These are phyloP conservation scores for Colletotrichum sp. DNA, from an alignment of 2,329 filamentous ascomycete genomes.

Conservation along the genomic window DNA sequence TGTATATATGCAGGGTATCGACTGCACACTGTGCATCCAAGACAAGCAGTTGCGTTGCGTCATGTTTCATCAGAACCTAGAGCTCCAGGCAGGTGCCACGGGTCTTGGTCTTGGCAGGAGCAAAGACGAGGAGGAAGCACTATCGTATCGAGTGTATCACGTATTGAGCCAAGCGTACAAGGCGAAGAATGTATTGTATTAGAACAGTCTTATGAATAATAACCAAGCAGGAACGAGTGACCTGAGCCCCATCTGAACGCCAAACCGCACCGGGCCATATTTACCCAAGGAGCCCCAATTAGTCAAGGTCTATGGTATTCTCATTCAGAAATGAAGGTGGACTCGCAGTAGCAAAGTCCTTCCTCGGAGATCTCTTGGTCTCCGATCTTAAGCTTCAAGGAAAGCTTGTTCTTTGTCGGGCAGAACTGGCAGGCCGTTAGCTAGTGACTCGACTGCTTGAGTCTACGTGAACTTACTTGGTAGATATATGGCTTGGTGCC, in stretches of 20 bases:
- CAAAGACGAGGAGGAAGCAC: too few relatives aligned
- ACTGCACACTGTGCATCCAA: background rate
- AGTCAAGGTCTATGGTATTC: constrained; percentile 25
- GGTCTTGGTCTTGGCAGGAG: background rate
- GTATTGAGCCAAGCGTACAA: background rate
- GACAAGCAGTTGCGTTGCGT: background rate
- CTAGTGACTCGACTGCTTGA: background rate
- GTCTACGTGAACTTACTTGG: constrained; percentile 64
- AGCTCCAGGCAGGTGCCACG: background rate
- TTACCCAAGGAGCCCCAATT: constrained; percentile 15
- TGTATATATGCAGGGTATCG: background rate
- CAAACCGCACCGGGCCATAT: constrained; percentile 9
- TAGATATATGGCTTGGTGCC: constrained; percentile 98
- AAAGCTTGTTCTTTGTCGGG: constrained; percentile 65
- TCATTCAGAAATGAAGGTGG: constrained; percentile 89
- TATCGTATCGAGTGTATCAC: too few relatives aligned
- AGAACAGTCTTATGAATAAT: constrained; percentile 16
- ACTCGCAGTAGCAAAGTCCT: constrained; percentile 83
- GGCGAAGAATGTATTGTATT: constrained; percentile 7
- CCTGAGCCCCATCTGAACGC: constrained; percentile 16
- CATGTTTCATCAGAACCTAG: constrained; percentile 1
- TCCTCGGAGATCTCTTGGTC: constrained; percentile 80
- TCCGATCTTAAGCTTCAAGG: constrained; percentile 84
- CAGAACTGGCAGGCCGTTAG: constrained; percentile 63
- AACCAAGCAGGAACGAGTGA: constrained; percentile 19